These are phyloP conservation scores for Urtica urens DNA, from an alignment of 306 rosid species.

Conservation along the genomic window DNA sequence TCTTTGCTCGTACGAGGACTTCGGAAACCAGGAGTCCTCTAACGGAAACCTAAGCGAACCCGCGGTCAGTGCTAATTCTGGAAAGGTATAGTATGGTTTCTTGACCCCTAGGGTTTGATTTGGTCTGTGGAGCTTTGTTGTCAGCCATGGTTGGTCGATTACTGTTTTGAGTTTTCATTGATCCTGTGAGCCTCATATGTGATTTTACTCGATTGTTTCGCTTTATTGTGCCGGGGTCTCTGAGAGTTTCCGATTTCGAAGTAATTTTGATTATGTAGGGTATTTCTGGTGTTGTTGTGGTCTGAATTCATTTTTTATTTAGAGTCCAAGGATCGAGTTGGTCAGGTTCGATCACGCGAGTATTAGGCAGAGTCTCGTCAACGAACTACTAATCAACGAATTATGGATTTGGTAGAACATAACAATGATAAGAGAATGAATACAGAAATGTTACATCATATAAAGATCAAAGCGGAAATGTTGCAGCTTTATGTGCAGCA, in stretches of 20 bases:
- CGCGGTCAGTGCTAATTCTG: slow-evolving; percentile 29
- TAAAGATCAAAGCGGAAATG: too few species aligned
- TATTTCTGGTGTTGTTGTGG: too few species aligned
- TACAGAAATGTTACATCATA: too few species aligned
- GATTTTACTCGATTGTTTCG: too few species aligned
- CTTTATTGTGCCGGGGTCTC: too few species aligned
- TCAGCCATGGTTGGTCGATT: background rate
- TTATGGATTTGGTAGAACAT: background rate
- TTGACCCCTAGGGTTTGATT: slow-evolving; percentile 1
- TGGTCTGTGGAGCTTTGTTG: slow-evolving; percentile 4
- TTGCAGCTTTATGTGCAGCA: too few species aligned
- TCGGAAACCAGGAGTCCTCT: slow-evolving; percentile 32
- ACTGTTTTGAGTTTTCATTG: background rate
- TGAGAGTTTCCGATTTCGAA: too few species aligned
- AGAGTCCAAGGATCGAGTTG: background rate
- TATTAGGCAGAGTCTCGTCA: background rate
- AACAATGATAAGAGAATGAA: too few species aligned
- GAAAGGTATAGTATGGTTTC: slow-evolving; percentile 32
- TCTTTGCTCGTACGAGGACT: slow-evolving; percentile 57
- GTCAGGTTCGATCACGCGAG: background rate
- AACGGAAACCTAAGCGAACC: slow-evolving; percentile 48
- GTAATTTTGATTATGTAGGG: too few species aligned
- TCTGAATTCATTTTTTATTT: too few species aligned
- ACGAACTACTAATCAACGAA: background rate
- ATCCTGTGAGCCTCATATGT: background rate